These are phyloP conservation scores for Nadsonia fulvescens DNA, from an alignment of 805 yeast species.

Conservation along the genomic window DNA sequence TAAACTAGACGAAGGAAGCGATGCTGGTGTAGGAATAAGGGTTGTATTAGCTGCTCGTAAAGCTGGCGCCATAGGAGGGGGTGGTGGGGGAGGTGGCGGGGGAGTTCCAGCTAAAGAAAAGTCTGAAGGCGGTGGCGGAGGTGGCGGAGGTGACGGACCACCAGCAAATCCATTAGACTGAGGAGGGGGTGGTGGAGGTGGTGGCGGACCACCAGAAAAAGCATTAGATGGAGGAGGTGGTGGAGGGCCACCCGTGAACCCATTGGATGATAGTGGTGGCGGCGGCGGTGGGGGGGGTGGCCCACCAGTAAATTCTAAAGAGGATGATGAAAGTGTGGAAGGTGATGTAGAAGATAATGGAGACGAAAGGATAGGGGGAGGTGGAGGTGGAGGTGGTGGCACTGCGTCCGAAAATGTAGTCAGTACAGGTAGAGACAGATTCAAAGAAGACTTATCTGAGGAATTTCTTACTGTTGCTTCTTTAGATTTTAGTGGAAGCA, in stretches of 20 bases:
- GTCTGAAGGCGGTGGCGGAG: conserved; percentile 16
- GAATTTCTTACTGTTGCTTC: too few relatives aligned
- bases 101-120: conserved; percentile 18
- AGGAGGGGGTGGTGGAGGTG: conserved; percentile 18
- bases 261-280: conserved; percentile 9
- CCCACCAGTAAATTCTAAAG: conserved; percentile 10
- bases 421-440: conserved; percentile 13
- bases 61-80: conserved; percentile 11
- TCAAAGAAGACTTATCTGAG: too few relatives aligned
- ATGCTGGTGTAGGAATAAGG: conserved; percentile 11
- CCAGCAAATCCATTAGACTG: too few relatives aligned
- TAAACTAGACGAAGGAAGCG: conserved; percentile 7
- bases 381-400: conserved; percentile 24
- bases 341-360: conserved; percentile 14
- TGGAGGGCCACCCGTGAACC: conserved; percentile 6
- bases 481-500: too few relatives aligned
- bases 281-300: conserved; percentile 18
- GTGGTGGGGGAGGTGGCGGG: conserved; percentile 17
- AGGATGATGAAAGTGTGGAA: conserved; percentile 14
- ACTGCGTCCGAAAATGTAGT: conserved; percentile 8
- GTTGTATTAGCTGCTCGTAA: conserved; percentile 10
- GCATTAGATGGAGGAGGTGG: conserved; percentile 13
- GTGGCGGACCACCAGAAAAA: conserved; percentile 9
- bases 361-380: conserved; percentile 20
- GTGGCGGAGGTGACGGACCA: conserved; percentile 11